phyloP scores from a whole-genome alignment of 352 stramenopile genomes.

The Pelagophyceae sp. region DNA sequence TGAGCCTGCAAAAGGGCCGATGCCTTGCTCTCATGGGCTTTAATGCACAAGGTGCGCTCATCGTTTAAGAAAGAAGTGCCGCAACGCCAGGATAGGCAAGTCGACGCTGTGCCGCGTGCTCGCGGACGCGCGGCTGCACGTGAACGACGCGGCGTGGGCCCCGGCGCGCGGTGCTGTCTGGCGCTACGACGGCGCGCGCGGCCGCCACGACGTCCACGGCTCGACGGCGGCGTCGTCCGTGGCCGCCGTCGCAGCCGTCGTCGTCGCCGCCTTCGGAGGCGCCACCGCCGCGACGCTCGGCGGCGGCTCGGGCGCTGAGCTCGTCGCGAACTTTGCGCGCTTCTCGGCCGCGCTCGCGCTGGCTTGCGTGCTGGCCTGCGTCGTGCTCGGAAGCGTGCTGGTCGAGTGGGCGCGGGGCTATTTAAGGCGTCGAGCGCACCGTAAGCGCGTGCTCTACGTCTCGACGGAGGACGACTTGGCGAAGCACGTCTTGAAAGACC shows the following conservation, averaged over 20 bases:
- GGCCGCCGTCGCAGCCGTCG: background rate
- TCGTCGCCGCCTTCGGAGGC: background rate
- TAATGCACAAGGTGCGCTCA: background rate
- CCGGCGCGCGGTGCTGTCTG: background rate
- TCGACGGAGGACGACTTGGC: slow-evolving; percentile 18
- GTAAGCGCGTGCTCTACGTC: background rate
- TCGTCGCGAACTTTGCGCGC: background rate
- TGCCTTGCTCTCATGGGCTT: background rate
- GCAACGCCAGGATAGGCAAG: background rate
- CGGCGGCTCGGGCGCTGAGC: background rate
- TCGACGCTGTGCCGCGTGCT: slow-evolving; percentile 12
- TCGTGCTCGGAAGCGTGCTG: too few relatives aligned
- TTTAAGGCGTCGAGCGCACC: background rate
- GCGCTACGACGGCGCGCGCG: background rate
- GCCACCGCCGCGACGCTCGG: too few relatives aligned
- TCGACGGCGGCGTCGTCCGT: background rate
- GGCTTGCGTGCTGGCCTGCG: background rate
- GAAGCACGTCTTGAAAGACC: background rate
- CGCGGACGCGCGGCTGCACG: background rate
- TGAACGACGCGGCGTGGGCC: background rate
- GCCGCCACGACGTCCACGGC: background rate
- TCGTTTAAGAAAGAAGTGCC: background rate
- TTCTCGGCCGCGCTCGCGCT: background rate
- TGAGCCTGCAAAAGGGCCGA: background rate
- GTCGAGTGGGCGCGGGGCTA: background rate